A percentile compares a stretch with the other conserved stretches of the same genome.
These are phyloP conservation scores for Nicotiana tomentosiformis DNA, from an alignment of 257 asterid species.

Conservation along the genomic window DNA sequence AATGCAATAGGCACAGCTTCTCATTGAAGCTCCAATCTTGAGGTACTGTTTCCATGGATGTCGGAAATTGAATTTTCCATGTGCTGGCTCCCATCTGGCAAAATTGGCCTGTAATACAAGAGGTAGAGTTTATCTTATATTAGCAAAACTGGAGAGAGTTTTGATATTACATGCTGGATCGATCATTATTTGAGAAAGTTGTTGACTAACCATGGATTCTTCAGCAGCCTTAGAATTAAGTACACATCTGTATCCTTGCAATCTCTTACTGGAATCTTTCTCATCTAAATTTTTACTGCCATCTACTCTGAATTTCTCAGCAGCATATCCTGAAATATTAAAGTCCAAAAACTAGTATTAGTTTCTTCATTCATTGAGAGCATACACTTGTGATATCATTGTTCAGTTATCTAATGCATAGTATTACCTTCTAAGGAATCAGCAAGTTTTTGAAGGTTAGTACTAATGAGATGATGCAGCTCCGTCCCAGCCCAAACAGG, in stretches of 20 bases:
- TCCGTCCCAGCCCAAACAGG: slow-evolving; percentile 90
- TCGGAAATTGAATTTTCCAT: slow-evolving; percentile 29
- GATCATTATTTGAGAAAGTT: not conserved
- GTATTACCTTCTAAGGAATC: slow-evolving; percentile 68
- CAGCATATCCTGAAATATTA: slow-evolving; percentile 34
- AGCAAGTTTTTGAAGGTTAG: slow-evolving; percentile 61
- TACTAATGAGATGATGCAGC: slow-evolving; percentile 54
- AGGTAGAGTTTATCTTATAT: not conserved
- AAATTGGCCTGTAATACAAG: slow-evolving; percentile 24
- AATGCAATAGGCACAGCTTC: slow-evolving; percentile 61
- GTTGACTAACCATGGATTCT: slow-evolving; percentile 57
- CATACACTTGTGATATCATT: not conserved
- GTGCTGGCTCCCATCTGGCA: slow-evolving; percentile 41
- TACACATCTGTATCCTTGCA: slow-evolving; percentile 52
- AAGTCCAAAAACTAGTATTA: not conserved
- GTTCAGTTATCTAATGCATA: not conserved
- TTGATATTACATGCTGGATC: not conserved
- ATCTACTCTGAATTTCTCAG: slow-evolving; percentile 34
- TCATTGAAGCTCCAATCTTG: slow-evolving; percentile 49
- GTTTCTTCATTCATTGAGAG: not conserved
- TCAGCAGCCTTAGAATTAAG: slow-evolving; percentile 68
- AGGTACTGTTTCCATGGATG: slow-evolving; percentile 43
- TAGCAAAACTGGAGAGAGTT: not conserved
- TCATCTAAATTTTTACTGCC: slow-evolving; percentile 13
- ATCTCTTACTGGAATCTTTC: slow-evolving; percentile 25